Evolutionary conservation across 768 basidiomycete genomes (phyloP), one percentile per base, ranked within the genome.

Genomic region (Imleria badia): DNA sequence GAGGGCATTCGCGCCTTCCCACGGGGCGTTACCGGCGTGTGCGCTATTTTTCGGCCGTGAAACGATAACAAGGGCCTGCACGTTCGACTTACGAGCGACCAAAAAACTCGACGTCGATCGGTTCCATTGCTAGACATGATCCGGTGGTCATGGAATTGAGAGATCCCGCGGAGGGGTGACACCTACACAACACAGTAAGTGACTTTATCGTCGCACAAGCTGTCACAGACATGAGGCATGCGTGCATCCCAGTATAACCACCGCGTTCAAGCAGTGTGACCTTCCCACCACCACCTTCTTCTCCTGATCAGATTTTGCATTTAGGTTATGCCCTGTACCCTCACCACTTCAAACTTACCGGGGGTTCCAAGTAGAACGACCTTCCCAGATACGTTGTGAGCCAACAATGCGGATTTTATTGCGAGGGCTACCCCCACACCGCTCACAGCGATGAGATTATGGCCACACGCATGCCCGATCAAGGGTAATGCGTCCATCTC

Each of bases 1-100:
- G 41, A 92, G 79, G 13, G 92, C 91, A 64, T 94, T 94, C 39
- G 80, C 81, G 22, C 87, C 92, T 69, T 94, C 89, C 84, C 92
- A 94, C 5, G 91, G 91, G 12, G 87, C 81, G 33, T 78, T 80
- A n/a, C 84, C 86, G 15, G 90, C 90, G 61, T 91, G 90, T 6
- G 89, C 88, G 42, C 87, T 91, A 59, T 29, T 54, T 34, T 47
- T 15, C 58, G 52, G 47, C 36, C 31, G 55, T 55, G 30, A 58
- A 41, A 56, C 8, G 23, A 30, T 26, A 50, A 31, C 42, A 39
- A 45, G 30, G 44, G 12, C 22, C 31, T 45, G 22, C 41, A 35
- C 23, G 45, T 7, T 14, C 2, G 36, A 73, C 81, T 56, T 60
- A 90, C 91, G 83, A 78, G 58, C 83, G 87, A 5, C 91, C 91